These are phyloP conservation scores for Stephanodiscus triporus DNA, from an alignment of 108 stramenopile genomes.

Conservation along the genomic window DNA sequence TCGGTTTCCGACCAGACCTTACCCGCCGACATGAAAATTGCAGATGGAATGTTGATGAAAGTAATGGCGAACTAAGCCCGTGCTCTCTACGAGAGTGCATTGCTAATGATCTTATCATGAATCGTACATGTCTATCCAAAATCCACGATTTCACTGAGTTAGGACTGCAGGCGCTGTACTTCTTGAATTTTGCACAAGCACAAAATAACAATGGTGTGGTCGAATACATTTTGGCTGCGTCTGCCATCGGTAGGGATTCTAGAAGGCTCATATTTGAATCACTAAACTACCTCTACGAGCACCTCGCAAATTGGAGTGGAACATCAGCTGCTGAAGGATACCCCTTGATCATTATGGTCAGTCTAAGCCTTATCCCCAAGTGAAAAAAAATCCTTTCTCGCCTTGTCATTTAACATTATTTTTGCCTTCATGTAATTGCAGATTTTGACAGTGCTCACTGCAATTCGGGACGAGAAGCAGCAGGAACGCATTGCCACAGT, in stretches of 20 bases:
- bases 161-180: slow-evolving; percentile 41
- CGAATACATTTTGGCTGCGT: slow-evolving; percentile 69
- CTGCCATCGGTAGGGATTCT: slow-evolving; percentile 44
- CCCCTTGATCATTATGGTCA: slow-evolving; percentile 9
- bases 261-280: slow-evolving; percentile 45
- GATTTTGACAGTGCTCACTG: slow-evolving; percentile 46
- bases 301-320: slow-evolving; percentile 58
- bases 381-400: background rate
- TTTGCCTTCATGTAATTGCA: background rate
- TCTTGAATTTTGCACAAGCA: slow-evolving; percentile 34
- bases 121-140: slow-evolving; percentile 19
- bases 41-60: slow-evolving; percentile 42
- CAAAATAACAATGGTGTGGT: slow-evolving; percentile 51
- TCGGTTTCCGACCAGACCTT: slow-evolving; percentile 87
- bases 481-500: slow-evolving; percentile 59
- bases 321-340: slow-evolving; percentile 2
- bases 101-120: slow-evolving; percentile 62
- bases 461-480: slow-evolving; percentile 70
- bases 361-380: background rate
- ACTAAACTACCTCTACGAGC: slow-evolving; percentile 50
- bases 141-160: slow-evolving; percentile 54
- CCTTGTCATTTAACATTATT: background rate
- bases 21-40: slow-evolving; percentile 52
- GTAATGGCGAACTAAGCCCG: slow-evolving; percentile 27
- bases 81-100: slow-evolving; percentile 62